These are phyloP conservation scores for Leishmania guyanensis DNA, from an alignment of 208 protist species.

Conservation along the genomic window DNA sequence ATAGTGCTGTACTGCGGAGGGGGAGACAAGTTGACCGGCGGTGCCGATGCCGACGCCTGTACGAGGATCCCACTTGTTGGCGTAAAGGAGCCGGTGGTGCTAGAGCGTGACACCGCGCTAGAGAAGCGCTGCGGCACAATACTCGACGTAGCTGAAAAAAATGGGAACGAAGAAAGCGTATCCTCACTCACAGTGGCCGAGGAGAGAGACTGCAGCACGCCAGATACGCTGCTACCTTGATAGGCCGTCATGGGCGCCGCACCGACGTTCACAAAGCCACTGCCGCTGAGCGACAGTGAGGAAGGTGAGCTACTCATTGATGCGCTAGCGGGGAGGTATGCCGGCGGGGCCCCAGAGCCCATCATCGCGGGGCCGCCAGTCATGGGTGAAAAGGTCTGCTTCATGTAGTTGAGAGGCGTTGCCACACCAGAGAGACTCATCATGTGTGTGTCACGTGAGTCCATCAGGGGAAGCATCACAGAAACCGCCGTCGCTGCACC, in stretches of 20 bases:
- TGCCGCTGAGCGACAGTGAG: not conserved
- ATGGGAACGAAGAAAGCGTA: not conserved
- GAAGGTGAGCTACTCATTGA: not conserved
- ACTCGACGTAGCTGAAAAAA: not conserved
- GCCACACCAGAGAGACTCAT: not conserved
- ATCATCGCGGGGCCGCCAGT: not conserved
- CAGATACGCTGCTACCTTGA: not conserved
- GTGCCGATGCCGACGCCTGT: not conserved
- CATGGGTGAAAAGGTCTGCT: not conserved
- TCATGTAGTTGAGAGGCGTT: not conserved
- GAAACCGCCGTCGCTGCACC: not conserved
- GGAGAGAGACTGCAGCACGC: not conserved
- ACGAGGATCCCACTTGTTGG: not conserved
- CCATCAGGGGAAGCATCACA: not conserved
- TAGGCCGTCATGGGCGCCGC: not conserved
- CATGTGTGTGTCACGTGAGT: not conserved
- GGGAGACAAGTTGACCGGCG: not conserved
- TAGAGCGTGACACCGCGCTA: not conserved
- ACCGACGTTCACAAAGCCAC: not conserved
- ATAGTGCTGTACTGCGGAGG: conserved; percentile 6
- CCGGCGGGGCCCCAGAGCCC: not conserved
- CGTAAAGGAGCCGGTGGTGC: not conserved
- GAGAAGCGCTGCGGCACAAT: not conserved
- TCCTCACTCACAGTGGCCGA: not conserved
- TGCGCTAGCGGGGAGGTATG: not conserved